A percentile compares a stretch with the other conserved stretches of the same genome.
phyloP scores from a whole-genome alignment of 768 basidiomycete species.

The Hygrocybe punicea region DNA sequence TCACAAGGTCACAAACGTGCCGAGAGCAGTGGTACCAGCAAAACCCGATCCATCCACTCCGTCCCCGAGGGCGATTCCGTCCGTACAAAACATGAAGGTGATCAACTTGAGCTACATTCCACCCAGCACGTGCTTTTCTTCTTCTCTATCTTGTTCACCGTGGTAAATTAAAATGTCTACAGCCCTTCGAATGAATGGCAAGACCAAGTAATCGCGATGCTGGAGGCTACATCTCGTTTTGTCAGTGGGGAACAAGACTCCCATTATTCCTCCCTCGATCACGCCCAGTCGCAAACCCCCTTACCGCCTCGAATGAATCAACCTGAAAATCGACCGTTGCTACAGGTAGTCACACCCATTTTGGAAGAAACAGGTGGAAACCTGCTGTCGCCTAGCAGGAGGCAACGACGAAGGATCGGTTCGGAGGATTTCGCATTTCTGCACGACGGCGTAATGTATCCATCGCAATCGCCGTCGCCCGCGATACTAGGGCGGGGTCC shows the following conservation, averaged over 20 bases:
- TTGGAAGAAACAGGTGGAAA: not conserved
- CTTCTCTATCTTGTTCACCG: not conserved
- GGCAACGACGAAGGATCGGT: slow-evolving; percentile 52
- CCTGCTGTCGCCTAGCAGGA: slow-evolving; percentile 36
- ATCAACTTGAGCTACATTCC: slow-evolving; percentile 46
- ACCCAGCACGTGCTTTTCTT: slow-evolving; percentile 53
- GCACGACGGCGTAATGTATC: slow-evolving; percentile 1
- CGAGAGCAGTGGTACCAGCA: slow-evolving; percentile 21
- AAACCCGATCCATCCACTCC: slow-evolving; percentile 18
- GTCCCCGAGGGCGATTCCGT: slow-evolving; percentile 23
- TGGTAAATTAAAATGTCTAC: not conserved
- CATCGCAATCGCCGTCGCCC: not conserved
- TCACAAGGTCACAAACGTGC: slow-evolving; percentile 60
- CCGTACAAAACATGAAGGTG: slow-evolving; percentile 24
- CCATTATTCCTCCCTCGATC: slow-evolving; percentile 3
- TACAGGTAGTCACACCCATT: not conserved
- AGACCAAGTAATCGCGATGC: slow-evolving; percentile 54
- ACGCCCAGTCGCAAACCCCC: not conserved
- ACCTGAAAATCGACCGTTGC: too few relatives aligned
- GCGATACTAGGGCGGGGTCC: slow-evolving; percentile 1
- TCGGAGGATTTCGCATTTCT: slow-evolving; percentile 21
- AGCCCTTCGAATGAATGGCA: slow-evolving; percentile 87
- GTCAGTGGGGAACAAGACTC: not conserved
- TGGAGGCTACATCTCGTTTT: slow-evolving; percentile 26
- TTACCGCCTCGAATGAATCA: not conserved